Evolutionary conservation across 805 yeast genomes (phyloP).

Genomic region (Ogataea methylovora): DNA sequence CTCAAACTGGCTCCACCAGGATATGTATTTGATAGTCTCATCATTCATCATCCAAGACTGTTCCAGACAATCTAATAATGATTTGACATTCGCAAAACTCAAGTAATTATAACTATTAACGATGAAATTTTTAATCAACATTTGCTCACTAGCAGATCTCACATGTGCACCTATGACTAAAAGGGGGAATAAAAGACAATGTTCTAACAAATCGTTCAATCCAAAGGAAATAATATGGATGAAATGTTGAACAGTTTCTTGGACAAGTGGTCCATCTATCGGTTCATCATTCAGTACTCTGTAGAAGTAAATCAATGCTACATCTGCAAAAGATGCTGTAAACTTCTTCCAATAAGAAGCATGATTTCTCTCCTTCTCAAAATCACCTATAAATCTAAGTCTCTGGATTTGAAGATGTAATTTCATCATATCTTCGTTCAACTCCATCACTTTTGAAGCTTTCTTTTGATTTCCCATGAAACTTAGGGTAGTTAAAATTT

Average conservation of each 20-base stretch:
- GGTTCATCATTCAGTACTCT: conserved; percentile 10
- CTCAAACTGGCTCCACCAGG: conserved; percentile 13
- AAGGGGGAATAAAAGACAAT: conserved; percentile 20
- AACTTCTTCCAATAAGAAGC: conserved; percentile 11
- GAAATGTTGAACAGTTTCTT: conserved; percentile 10
- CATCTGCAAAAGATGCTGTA: conserved; percentile 15
- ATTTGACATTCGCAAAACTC: conserved; percentile 14
- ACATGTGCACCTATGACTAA: conserved; percentile 19
- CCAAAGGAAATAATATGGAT: conserved; percentile 3
- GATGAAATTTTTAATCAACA: conserved; percentile 7
- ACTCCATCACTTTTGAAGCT: neutral
- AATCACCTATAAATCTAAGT: no score
- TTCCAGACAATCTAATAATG: conserved; percentile 10
- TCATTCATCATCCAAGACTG: conserved; percentile 9
- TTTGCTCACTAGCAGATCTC: conserved; percentile 6
- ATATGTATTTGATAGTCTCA: neutral
- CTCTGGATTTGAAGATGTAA: conserved; percentile 1
- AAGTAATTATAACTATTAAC: conserved; percentile 9
- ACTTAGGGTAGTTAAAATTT: conserved; percentile 10
- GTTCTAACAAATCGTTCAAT: conserved; percentile 9
- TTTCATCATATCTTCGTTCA: neutral
- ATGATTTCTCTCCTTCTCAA: neutral
- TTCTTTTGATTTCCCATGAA: conserved; percentile 5
- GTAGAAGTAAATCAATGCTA: conserved; percentile 16
- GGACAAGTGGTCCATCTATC: conserved; percentile 5